phyloP scores from a whole-genome alignment of 768 basidiomycete species.

The Lactarius quietus region DNA sequence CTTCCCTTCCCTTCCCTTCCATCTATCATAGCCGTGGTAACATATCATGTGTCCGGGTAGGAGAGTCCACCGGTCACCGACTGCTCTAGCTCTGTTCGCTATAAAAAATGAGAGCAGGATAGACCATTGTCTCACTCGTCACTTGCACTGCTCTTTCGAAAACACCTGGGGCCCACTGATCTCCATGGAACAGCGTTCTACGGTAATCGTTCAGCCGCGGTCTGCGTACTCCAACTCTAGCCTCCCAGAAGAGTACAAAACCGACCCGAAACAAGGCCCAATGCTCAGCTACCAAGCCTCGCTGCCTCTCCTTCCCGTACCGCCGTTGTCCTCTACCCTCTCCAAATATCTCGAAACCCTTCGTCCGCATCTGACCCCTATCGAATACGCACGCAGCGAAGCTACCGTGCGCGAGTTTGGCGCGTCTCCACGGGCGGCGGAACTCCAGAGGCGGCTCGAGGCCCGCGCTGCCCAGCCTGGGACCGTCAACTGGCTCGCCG shows the following conservation, averaged over 20 bases:
- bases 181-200: not conserved
- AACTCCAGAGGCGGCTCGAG: constrained; percentile 76
- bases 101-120: not conserved
- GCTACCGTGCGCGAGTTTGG: constrained; percentile 64
- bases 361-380: constrained; percentile 66
- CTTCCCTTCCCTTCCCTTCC: too few species aligned
- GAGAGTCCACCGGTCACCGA: not conserved
- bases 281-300: constrained; percentile 76
- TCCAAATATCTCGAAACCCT: constrained; percentile 87
- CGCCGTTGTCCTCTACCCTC: constrained; percentile 75
- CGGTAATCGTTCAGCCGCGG: not conserved
- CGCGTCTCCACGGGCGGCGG: constrained; percentile 58
- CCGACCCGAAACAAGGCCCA: constrained; percentile 54
- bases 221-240: not conserved
- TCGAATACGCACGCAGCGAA: constrained; percentile 57
- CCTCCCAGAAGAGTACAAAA: constrained; percentile 44
- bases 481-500: constrained; percentile 80
- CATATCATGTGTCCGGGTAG: too few species aligned
- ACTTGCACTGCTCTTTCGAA: too few species aligned
- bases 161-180: constrained; percentile 2
- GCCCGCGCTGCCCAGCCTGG: constrained; percentile 61
- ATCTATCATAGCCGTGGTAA: too few species aligned
- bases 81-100: not conserved
- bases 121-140: not conserved
- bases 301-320: constrained; percentile 78